Evolutionary conservation across 169 alveolate species (phyloP).

Genomic region (Plasmodium malariae): DNA sequence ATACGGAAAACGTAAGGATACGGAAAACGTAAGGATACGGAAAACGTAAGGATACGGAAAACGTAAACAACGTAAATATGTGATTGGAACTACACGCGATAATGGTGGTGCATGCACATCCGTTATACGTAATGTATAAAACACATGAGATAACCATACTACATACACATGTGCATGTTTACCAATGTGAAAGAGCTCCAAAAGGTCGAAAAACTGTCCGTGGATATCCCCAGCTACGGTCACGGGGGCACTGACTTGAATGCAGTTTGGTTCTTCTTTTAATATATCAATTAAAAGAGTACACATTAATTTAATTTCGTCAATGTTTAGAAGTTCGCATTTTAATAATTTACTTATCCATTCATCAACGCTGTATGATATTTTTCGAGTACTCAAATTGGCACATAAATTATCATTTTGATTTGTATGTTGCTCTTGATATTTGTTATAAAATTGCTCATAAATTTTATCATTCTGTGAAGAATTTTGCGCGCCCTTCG

Average conservation of each 20-base stretch:
- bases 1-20: no score
- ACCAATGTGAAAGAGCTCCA: slow-evolving; percentile 96
- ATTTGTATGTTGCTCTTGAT: background rate
- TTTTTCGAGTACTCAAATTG: background rate
- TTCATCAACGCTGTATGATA: slow-evolving; percentile 52
- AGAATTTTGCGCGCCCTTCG: background rate
- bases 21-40: no score
- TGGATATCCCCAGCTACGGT: slow-evolving; percentile 98
- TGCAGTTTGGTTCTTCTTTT: slow-evolving; percentile 89
- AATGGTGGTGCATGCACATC: no score
- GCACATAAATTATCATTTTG: background rate
- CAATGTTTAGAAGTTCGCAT: slow-evolving; percentile 36
- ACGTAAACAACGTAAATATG: no score
- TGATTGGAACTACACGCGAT: no score
- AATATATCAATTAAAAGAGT: slow-evolving; percentile 89
- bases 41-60: no score
- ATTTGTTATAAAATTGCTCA: background rate
- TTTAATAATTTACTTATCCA: slow-evolving; percentile 66
- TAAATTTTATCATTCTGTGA: background rate
- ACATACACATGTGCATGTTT: slow-evolving; percentile 68
- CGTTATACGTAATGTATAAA: background rate
- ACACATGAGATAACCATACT: background rate
- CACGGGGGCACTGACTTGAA: slow-evolving; percentile 93
- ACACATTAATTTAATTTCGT: slow-evolving; percentile 79
- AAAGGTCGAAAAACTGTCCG: slow-evolving; percentile 97